Evolutionary conservation across 306 rosid species (phyloP).

Genomic region (Oxytropis ochrocephala): DNA sequence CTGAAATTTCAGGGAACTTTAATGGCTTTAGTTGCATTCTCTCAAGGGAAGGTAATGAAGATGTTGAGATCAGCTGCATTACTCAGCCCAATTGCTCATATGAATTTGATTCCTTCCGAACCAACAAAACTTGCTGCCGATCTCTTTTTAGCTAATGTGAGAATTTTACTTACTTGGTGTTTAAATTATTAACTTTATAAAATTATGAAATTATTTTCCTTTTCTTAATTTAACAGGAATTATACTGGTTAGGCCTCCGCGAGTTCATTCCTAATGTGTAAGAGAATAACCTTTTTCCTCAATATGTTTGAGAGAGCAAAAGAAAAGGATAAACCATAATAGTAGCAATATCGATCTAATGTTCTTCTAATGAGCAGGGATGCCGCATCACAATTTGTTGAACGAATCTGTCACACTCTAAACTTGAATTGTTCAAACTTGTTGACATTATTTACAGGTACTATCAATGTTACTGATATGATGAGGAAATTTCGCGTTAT

Average conservation of each 20-base stretch:
- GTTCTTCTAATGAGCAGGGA: conserved; percentile 31
- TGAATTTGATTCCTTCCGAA: conserved; percentile 37
- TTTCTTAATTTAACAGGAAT: conserved; percentile 32
- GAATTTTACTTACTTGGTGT: background rate
- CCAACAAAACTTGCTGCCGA: conserved; percentile 39
- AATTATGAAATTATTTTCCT: background rate
- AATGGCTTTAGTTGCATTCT: conserved; percentile 51
- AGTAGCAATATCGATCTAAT: background rate
- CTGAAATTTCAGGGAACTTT: conserved; percentile 61
- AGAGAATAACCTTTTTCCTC: background rate
- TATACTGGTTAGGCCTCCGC: conserved; percentile 45
- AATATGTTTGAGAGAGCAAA: no score
- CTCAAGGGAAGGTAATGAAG: conserved; percentile 32
- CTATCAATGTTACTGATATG: background rate
- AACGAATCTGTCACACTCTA: conserved; percentile 39
- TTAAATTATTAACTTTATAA: background rate
- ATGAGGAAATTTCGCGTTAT: background rate
- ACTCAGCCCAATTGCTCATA: conserved; percentile 70
- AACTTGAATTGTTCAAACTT: conserved; percentile 42
- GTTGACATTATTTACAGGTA: conserved; percentile 59
- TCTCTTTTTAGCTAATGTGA: conserved; percentile 43
- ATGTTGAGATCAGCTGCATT: conserved; percentile 64
- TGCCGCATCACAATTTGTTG: conserved; percentile 23
- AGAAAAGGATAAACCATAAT: no score
- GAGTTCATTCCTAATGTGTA: conserved; percentile 58